Base-by-base conservation (phyloP, 2,329 filamentous ascomycete species). In the Fusarium incarnatum region DNA sequence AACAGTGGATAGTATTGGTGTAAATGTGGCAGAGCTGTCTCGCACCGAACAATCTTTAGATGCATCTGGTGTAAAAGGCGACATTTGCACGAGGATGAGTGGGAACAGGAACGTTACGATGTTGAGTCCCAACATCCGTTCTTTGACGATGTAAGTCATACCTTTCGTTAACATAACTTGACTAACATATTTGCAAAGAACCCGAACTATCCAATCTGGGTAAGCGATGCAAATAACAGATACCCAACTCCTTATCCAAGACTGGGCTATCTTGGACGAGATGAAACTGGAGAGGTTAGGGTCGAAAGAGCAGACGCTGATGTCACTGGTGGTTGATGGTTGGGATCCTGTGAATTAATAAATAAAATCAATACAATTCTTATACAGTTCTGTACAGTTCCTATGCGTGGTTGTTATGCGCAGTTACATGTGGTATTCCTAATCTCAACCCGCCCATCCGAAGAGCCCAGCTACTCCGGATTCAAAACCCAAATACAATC, bases 1-100 rank as follows among this genome's bases (percentile, higher is more conserved):
- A 1, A 66, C 12, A 2, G 0, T 1, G n/a, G 1, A 0, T 5
- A 73, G 70, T 42, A 67, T 15, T 73, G 67, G 70, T 73, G 70
- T 20, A 50, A 25, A 0, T 73, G 70, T 15, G 70, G 60, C 2
- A 67, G 30, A 3, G 42, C 22, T 0, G 56, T 71, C 5, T 18
- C 48, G 0, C 32, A 60, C 2, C 34, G 18, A 6, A 60, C 58
- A 1, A 15, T 48, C 0, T 28, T 60, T 0, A 54, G 70, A 8
- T 73, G 70, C 6, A 71, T 49, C 3, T 71, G 64, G 70, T 73
- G 70, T 15, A 71, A 45, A 37, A 55, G 70, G 3, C 57, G 67
- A 1, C 70, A 73, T 22, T 15, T 64, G 0, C 57, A 55, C 28
- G 64, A 73, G 13, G 13, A 8, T 1, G 42, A 73, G 23, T 73